phyloP scores from a whole-genome alignment of 345 rosid genomes.

The Populus davidiana region DNA sequence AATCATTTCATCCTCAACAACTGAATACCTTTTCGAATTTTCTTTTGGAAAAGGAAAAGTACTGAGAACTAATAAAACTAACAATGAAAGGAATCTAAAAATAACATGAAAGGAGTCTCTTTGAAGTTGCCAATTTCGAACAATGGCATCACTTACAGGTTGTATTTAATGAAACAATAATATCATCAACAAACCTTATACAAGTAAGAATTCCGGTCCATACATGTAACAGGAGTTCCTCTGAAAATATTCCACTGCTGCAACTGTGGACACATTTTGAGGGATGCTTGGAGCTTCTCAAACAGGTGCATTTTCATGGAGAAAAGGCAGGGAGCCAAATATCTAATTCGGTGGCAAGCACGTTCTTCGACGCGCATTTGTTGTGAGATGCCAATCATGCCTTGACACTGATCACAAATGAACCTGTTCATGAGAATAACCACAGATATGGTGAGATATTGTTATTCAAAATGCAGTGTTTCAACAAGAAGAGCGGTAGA shows the following conservation, averaged over 20 bases:
- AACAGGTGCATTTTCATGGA: constrained; percentile 1
- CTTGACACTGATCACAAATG: constrained; percentile 80
- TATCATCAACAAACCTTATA: neutral
- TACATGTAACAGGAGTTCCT: neutral
- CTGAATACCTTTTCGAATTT: too few relatives aligned
- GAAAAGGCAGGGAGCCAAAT: neutral
- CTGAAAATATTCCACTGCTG: neutral
- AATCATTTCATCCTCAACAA: too few relatives aligned
- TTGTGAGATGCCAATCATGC: constrained; percentile 39
- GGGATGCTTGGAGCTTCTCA: neutral
- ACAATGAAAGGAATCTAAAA: too few relatives aligned
- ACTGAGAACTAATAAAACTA: too few relatives aligned
- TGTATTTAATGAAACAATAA: neutral
- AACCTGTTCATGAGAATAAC: constrained; percentile 44
- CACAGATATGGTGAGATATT: neutral
- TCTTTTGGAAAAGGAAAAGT: too few relatives aligned
- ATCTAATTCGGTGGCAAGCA: neutral
- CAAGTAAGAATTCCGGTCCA: neutral
- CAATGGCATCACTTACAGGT: neutral
- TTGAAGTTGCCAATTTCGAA: too few relatives aligned
- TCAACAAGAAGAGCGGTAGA: neutral
- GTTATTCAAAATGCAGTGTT: neutral
- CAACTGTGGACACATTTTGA: neutral
- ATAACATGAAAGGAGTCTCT: too few relatives aligned
- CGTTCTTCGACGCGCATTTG: neutral